Evolutionary conservation across 208 protist genomes (phyloP).

Genomic region (Vickermania ingenoplastis): DNA sequence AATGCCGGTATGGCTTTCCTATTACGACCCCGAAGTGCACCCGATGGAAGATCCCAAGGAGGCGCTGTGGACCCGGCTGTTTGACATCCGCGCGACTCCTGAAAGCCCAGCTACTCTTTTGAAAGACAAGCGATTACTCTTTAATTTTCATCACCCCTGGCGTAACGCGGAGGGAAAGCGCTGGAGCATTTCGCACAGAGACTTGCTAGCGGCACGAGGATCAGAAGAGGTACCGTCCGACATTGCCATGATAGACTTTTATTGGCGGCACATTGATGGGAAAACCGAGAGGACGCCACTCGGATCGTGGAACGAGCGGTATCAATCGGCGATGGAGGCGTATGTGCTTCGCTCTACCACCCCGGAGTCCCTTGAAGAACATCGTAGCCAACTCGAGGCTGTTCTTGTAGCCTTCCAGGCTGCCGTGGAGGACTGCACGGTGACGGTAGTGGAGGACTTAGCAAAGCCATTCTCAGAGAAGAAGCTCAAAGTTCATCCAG

Average conservation of each 20-base stretch:
- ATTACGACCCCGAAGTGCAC: slow-evolving; percentile 1
- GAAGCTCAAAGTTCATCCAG: slow-evolving; percentile 10
- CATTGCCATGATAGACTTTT: slow-evolving; percentile 23
- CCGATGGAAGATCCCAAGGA: slow-evolving; percentile 1
- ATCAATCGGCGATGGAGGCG: slow-evolving; percentile 30
- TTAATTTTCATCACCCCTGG: neutral
- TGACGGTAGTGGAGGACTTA: slow-evolving; percentile 31
- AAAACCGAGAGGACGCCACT: neutral
- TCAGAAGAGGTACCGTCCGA: slow-evolving; percentile 11
- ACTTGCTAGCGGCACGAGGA: neutral
- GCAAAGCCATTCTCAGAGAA: slow-evolving; percentile 17
- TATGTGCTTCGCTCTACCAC: slow-evolving; percentile 2
- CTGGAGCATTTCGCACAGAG: neutral
- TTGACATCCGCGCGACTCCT: slow-evolving; percentile 1
- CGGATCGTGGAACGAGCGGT: slow-evolving; percentile 37
- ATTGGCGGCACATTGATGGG: slow-evolving; percentile 18
- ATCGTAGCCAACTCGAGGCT: slow-evolving; percentile 2
- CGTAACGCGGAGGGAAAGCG: neutral
- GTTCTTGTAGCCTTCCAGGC: slow-evolving; percentile 26
- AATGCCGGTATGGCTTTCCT: slow-evolving; percentile 5
- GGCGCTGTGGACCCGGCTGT: neutral
- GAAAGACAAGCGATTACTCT: neutral
- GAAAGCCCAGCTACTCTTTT: neutral
- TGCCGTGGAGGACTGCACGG: slow-evolving; percentile 17
- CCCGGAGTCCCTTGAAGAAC: neutral